These are phyloP conservation scores for Myriangium duriaei DNA, from an alignment of 2,329 filamentous ascomycete species.

Conservation along the genomic window DNA sequence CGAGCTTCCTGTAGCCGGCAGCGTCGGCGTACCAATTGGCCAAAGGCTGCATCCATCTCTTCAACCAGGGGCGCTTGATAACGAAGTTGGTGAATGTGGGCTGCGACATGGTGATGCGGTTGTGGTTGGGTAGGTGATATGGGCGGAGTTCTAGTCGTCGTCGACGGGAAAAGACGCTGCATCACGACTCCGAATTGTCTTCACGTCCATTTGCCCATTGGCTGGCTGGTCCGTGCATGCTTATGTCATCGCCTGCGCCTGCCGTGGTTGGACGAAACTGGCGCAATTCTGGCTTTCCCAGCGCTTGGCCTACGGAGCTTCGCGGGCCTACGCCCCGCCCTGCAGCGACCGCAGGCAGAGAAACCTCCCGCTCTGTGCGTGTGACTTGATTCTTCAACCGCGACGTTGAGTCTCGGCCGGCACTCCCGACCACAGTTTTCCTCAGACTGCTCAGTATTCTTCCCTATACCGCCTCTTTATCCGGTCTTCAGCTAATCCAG, in stretches of 20 bases:
- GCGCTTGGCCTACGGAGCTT: too few relatives aligned
- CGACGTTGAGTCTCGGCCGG: too few relatives aligned
- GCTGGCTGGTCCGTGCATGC: background rate
- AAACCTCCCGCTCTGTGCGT: background rate
- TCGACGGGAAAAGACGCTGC: background rate
- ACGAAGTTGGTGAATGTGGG: conserved; percentile 65
- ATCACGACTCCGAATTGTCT: background rate
- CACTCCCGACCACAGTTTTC: too few relatives aligned
- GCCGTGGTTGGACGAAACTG: conserved; percentile 1
- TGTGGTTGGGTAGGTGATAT: conserved; percentile 11
- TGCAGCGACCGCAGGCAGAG: background rate
- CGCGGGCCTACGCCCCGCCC: background rate
- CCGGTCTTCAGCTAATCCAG: too few relatives aligned
- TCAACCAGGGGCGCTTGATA: conserved; percentile 74
- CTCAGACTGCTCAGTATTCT: too few relatives aligned
- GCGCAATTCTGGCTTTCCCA: background rate
- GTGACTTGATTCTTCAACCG: too few relatives aligned
- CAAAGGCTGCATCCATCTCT: conserved; percentile 64
- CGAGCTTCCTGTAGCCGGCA: conserved; percentile 84
- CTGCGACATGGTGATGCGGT: conserved; percentile 48
- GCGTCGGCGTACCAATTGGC: conserved; percentile 82
- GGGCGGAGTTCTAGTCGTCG: too few relatives aligned
- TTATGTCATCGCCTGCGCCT: background rate
- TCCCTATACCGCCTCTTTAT: too few relatives aligned
- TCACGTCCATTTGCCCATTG: background rate